Conservation (phyloP, 257 asterid genomes). For the Leptodermis oblonga region DNA sequence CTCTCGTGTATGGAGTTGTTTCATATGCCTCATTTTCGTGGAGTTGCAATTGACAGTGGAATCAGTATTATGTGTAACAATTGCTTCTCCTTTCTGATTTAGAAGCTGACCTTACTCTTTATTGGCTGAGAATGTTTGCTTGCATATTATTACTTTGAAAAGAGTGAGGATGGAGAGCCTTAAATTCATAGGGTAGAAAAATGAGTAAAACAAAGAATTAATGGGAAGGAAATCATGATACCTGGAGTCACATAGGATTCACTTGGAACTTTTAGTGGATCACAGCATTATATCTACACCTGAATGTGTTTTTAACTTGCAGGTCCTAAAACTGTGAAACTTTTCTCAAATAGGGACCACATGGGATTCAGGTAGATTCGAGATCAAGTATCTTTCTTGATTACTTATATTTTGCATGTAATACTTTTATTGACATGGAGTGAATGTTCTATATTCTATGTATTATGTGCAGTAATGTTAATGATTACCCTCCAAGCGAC, state of each 20-base stretch:
- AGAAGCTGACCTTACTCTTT: not conserved
- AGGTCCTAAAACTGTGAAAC: conserved; percentile 83
- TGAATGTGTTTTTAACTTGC: conserved; percentile 14
- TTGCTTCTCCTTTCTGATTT: conserved; percentile 1
- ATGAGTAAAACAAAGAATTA: not conserved
- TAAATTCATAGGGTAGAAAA: not conserved
- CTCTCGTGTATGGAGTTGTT: not conserved
- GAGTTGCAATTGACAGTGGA: not conserved
- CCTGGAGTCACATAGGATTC: not conserved
- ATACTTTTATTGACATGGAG: not conserved
- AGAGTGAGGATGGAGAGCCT: not conserved
- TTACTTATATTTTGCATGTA: not conserved
- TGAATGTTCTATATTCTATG: not conserved
- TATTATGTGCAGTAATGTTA: conserved; percentile 67
- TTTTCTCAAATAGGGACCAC: conserved; percentile 75
- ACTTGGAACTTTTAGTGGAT: not conserved
- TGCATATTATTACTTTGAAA: not conserved
- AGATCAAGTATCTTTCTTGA: not conserved
- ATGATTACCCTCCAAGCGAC: conserved; percentile 77
- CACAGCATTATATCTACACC: not conserved
- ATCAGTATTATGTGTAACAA: not conserved
- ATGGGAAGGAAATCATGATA: not conserved
- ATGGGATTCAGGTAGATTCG: conserved; percentile 89
- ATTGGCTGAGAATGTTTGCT: not conserved
- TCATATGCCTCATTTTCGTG: not conserved